Conservation (phyloP, 164 flowering plant species). For the Tetrastigma voinierianum region DNA sequence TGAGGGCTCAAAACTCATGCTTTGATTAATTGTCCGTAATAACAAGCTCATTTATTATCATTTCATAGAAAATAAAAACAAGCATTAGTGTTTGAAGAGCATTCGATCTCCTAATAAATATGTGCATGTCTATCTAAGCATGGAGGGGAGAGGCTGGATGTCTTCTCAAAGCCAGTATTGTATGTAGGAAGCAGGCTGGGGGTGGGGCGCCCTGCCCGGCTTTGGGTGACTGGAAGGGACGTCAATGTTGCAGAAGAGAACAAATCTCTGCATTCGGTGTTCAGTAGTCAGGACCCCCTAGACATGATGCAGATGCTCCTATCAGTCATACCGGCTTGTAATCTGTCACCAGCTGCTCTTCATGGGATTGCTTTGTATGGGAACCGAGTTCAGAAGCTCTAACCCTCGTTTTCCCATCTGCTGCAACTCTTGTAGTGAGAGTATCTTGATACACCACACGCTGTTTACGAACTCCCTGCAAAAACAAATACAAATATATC, state of each 20-base stretch:
- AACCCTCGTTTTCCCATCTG: slow-evolving; percentile 77
- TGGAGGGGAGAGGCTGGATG: too few species aligned
- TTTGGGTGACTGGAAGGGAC: slow-evolving; percentile 5
- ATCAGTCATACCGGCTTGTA: slow-evolving; percentile 52
- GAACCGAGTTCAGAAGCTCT: slow-evolving; percentile 61
- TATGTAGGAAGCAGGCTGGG: too few species aligned
- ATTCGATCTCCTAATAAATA: too few species aligned
- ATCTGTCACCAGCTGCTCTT: slow-evolving; percentile 59
- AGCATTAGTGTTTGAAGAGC: too few species aligned
- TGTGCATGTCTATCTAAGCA: too few species aligned
- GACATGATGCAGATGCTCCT: slow-evolving; percentile 60
- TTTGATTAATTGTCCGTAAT: too few species aligned
- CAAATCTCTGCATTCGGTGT: too few species aligned
- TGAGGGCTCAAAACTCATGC: too few species aligned
- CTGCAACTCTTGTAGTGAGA: slow-evolving; percentile 91
- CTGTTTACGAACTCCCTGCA: slow-evolving; percentile 91
- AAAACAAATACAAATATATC: background rate
- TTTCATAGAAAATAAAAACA: too few species aligned
- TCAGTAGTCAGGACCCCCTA: slow-evolving; percentile 71
- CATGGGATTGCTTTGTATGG: slow-evolving; percentile 58
- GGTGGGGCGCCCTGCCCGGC: slow-evolving; percentile 15
- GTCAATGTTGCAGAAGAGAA: slow-evolving; percentile 28
- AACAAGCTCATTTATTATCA: too few species aligned
- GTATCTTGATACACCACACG: slow-evolving; percentile 91
- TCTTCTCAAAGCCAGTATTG: too few species aligned